phyloP scores from a whole-genome alignment of 163 green algal species.

The Prototheca stagnorum region DNA sequence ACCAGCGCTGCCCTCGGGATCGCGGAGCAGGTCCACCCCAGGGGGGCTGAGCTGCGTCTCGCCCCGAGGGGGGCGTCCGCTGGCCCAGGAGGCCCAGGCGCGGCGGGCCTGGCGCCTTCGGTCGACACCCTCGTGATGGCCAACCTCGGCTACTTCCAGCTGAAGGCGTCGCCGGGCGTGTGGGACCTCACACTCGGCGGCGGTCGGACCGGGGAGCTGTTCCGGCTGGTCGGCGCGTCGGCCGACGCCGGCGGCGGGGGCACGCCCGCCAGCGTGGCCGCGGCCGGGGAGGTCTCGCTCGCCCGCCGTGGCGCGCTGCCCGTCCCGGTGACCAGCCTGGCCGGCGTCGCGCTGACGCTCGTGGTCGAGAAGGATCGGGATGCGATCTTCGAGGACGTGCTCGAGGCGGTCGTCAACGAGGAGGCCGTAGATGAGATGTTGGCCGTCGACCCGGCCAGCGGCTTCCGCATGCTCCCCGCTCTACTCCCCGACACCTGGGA shows the following conservation, averaged over 20 bases:
- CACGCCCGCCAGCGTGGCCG: not conserved
- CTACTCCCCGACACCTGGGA: too few species aligned
- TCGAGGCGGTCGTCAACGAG: constrained; percentile 27
- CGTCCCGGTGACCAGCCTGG: constrained; percentile 22
- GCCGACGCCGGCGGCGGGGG: not conserved
- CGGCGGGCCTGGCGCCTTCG: constrained; percentile 15
- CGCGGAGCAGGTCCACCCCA: constrained; percentile 38
- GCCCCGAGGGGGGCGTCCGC: constrained; percentile 22
- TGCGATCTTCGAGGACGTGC: constrained; percentile 51
- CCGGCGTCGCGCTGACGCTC: constrained; percentile 52
- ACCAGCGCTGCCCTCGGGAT: not conserved
- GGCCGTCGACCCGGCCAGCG: too few species aligned
- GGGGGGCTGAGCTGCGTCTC: constrained; percentile 77
- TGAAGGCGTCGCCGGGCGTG: constrained; percentile 66
- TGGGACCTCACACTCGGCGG: constrained; percentile 46
- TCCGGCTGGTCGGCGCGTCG: constrained; percentile 22
- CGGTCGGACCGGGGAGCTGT: constrained; percentile 52
- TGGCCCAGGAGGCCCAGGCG: too few species aligned
- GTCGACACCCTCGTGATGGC: constrained; percentile 93
- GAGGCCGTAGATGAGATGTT: too few species aligned
- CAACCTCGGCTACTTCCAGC: constrained; percentile 98
- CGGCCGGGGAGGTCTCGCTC: not conserved
- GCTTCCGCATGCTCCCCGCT: too few species aligned
- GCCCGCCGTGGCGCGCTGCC: not conserved
- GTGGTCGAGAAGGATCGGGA: constrained; percentile 52